Evolutionary conservation across 768 basidiomycete species (phyloP).

Genomic region (Rickenella mellea): DNA sequence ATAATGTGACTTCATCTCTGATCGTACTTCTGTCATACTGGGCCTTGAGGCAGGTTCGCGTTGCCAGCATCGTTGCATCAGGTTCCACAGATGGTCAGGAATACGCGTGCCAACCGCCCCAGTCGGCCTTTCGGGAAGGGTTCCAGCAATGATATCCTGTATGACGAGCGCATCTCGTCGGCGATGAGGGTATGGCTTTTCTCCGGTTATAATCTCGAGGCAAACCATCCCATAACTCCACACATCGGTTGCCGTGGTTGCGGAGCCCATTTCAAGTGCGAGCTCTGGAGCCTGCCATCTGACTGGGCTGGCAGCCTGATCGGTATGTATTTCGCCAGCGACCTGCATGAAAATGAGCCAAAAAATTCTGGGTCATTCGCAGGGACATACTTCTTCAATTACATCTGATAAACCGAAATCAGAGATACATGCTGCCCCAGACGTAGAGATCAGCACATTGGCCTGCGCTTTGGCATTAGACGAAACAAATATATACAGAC

Average conservation of each 20-base stretch:
- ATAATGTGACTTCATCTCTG: conserved; percentile 4
- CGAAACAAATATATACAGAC: neutral
- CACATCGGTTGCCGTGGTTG: conserved; percentile 32
- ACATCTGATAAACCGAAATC: conserved; percentile 33
- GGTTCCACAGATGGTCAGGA: conserved; percentile 30
- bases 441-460: conserved; percentile 32
- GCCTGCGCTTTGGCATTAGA: too few species aligned
- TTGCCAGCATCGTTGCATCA: conserved; percentile 36
- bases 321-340: neutral
- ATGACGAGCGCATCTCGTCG: conserved; percentile 24
- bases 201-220: conserved; percentile 35
- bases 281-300: conserved; percentile 36
- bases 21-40: conserved; percentile 25
- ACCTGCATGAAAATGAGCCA: neutral
- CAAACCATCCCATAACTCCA: conserved; percentile 43
- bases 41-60: conserved; percentile 29
- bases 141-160: conserved; percentile 24
- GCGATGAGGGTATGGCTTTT: conserved; percentile 26
- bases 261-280: conserved; percentile 14
- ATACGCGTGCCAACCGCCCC: conserved; percentile 19
- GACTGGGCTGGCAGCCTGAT: neutral
- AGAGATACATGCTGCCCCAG: conserved; percentile 29
- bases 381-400: conserved; percentile 22
- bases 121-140: conserved; percentile 27
- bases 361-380: neutral